Conservation (phyloP, 2,329 filamentous ascomycete species). For the Sphaerulina vaccinii region DNA sequence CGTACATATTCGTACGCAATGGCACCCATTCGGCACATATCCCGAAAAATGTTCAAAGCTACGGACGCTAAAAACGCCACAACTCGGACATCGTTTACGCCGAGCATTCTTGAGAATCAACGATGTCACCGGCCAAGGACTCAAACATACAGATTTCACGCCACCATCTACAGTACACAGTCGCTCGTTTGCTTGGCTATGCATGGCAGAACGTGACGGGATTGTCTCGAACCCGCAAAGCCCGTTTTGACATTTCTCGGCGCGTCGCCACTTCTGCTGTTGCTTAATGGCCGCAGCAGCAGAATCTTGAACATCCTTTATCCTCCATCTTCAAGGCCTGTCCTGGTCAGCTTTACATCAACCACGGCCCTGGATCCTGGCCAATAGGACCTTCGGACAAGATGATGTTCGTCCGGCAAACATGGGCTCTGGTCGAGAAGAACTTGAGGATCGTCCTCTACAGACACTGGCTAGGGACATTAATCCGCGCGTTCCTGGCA, state of each 20-base stretch:
- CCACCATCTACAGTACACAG: background rate
- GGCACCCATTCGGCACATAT: too few species aligned
- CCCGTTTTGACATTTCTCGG: background rate
- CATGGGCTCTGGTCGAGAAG: slow-evolving; percentile 58
- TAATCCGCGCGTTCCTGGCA: slow-evolving; percentile 55
- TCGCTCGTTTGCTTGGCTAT: background rate
- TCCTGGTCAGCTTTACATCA: background rate
- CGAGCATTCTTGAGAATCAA: too few species aligned
- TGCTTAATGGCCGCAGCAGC: background rate
- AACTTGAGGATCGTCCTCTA: slow-evolving; percentile 56
- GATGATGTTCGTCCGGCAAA: slow-evolving; percentile 45
- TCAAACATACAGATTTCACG: background rate
- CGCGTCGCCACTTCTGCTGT: background rate
- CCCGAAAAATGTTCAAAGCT: too few species aligned
- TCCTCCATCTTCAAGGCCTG: background rate
- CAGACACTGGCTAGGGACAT: slow-evolving; percentile 55
- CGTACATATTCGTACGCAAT: too few species aligned
- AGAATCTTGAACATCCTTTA: background rate
- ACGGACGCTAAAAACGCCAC: too few species aligned
- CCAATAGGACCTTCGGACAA: background rate
- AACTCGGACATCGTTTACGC: too few species aligned
- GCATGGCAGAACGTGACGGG: background rate
- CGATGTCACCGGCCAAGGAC: background rate
- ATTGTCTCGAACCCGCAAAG: background rate
- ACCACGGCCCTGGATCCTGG: background rate